A percentile compares a stretch with the other conserved stretches of the same genome.
These are phyloP conservation scores for Fraxinus sp. DNA, from an alignment of 305 asterid genomes.

Conservation along the genomic window DNA sequence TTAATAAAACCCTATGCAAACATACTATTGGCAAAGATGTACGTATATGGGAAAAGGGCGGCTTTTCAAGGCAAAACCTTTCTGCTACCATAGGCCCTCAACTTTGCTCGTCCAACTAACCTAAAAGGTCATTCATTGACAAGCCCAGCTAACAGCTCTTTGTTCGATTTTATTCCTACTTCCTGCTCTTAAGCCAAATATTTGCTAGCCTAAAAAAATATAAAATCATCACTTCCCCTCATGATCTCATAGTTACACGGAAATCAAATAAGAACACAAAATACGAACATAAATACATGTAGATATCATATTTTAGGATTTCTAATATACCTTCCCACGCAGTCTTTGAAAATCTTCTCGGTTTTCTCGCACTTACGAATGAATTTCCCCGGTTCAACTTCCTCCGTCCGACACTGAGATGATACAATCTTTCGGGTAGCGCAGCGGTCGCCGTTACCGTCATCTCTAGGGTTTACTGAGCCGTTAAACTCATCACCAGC, in stretches of 20 bases:
- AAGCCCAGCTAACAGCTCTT: not conserved
- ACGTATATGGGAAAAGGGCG: not conserved
- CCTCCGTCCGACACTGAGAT: conserved; percentile 75
- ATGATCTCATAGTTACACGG: not conserved
- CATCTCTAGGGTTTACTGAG: conserved; percentile 26
- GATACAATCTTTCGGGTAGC: conserved; percentile 59
- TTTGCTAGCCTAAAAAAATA: not conserved
- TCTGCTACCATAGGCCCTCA: not conserved
- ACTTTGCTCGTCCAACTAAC: not conserved
- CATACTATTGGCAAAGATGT: not conserved
- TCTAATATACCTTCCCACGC: conserved; percentile 62
- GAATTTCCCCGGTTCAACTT: conserved; percentile 79
- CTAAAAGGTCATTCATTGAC: not conserved
- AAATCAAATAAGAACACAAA: not conserved
- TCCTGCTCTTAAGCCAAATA: conserved; percentile 15
- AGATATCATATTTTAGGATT: not conserved
- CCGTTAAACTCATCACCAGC: conserved; percentile 23
- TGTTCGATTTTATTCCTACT: not conserved
- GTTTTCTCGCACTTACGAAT: conserved; percentile 76
- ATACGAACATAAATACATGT: not conserved
- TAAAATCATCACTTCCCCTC: not conserved
- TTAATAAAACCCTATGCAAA: not conserved
- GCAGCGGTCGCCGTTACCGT: conserved; percentile 34
- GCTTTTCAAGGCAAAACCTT: not conserved
- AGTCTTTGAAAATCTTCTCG: conserved; percentile 64